Evolutionary conservation across 495 filamentous ascomycete genomes (phyloP), one percentile per base, ranked within the genome.

Genomic region (Aspergillus leporis): DNA sequence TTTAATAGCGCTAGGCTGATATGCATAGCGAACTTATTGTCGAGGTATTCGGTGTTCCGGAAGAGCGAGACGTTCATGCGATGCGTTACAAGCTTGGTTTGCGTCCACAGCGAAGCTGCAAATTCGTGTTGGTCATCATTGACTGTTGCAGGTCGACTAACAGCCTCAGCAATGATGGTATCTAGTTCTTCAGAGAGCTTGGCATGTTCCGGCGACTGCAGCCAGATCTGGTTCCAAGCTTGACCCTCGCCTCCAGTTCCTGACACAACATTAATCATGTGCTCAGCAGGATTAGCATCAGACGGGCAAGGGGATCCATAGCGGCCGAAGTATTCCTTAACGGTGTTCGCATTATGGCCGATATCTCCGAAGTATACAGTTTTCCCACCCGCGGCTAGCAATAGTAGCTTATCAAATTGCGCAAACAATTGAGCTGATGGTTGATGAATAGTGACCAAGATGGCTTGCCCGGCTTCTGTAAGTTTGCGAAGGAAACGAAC

Each of bases 241-340:
- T 78, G 66, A 21, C 67, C 70, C 28, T 74, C 71, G 25, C 68
- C 70, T 0, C 73, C 61, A 13, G 66, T 40, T 3, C 74, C 74
- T 6, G 72, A 72, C 47, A 92, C 93, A 55, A 90, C 89, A 62
- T 96, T 91, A 41, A 97, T 81, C 90, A 97, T 96, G 83, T 90
- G 92, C 68, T 97, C 93, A 9, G 93, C 93, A 19, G 92, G 92
- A 57, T 82, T 98, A 12, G 87, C 85, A 8, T 86, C 83, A 4
- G 75, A 56, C 1, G 89, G 89, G 69, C 91, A 96, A 14, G 82
- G 75, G 4, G 87, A 90, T 25, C 90, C 87, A 66, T 92, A 86
- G 48, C 82, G 78, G 65, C 85, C 83, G 62, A 96, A 96, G 72
- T 96, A 95, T 87, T 72, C 77, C 79, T 66, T 86, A 72, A 61